Evolutionary conservation across 2,329 filamentous ascomycete species (phyloP), one percentile per base, ranked within the genome.

Genomic region (Apiospora kogelbergensis): DNA sequence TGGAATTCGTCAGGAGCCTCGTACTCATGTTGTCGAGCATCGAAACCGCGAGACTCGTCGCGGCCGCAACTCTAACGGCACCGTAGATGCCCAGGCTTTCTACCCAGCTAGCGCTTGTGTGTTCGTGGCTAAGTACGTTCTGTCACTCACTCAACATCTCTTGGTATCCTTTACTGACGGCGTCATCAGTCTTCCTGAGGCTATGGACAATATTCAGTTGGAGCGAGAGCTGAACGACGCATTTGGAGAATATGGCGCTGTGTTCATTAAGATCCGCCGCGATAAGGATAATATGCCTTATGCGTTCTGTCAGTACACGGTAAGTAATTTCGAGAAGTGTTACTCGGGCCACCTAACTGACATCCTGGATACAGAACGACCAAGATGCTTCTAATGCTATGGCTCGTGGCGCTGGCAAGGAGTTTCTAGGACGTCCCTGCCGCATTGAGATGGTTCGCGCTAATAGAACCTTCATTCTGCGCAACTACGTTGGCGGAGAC

Each of bases 41-140:
- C 7, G 40, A 15, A 3, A 40, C 3, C 63, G n/a, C 15, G 37
- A 65, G 13, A 15, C 11, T 13, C 37, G 63, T 5, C 63, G 63
- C 6, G 6, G 33, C 11, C 64, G 42, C 1, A n/a, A 48, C 26
- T 11, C 57, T 6, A 72, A 75, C 65, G 74, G 74, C n/a, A 74
- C 75, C 11, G 76, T 84, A 2, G 85, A 88, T 73, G 84, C 86
- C 3, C 87, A 89, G 74, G 78, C 79, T 0, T 78, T 84, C 44
- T 88, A 86, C 67, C 84, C 87, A 0, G 82, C 87, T 0, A 84
- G 83, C 9, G 85, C 86, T 46, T 91, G 89, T 74, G 83, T 91
- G 44, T 91, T 91, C 73, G 88, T 90, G 45, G 89, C 89, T 41
- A 91, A 91, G 89, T 91, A 83, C 81, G 86, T 82, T 15, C 33